Percentiles rank a stretch among this genome's conserved stretches.
These are phyloP conservation scores for Tubosaeta sp. DNA, from an alignment of 768 basidiomycete genomes.

Conservation along the genomic window DNA sequence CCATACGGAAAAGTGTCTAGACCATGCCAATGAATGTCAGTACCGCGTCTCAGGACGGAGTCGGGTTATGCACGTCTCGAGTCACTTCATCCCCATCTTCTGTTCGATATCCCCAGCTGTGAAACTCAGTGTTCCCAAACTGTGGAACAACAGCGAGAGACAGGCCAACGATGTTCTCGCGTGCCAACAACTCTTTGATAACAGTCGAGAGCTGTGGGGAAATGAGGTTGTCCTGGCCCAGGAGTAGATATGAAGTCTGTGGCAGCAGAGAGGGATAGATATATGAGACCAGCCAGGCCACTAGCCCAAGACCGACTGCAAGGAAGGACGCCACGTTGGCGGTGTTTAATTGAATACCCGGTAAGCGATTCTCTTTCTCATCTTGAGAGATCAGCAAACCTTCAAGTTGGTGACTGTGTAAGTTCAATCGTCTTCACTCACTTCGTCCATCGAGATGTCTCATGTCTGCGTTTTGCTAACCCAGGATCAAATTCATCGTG, in stretches of 20 bases:
- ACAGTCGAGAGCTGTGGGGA: slow-evolving; percentile 15
- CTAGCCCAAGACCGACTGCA: slow-evolving; percentile 6
- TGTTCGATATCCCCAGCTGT: slow-evolving; percentile 33
- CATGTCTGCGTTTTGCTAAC: no score
- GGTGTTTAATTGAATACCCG: no score
- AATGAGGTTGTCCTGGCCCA: slow-evolving; percentile 5
- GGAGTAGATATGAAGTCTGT: background rate
- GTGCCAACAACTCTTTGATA: slow-evolving; percentile 15
- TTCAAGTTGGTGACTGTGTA: no score
- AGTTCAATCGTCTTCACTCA: no score
- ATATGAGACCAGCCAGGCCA: slow-evolving; percentile 10
- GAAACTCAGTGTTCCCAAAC: slow-evolving; percentile 26
- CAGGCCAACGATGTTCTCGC: slow-evolving; percentile 28
- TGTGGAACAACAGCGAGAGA: slow-evolving; percentile 27
- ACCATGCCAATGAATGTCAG: background rate
- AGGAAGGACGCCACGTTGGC: slow-evolving; percentile 8
- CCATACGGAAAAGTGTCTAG: slow-evolving; percentile 38
- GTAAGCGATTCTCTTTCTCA: no score
- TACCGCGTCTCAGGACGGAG: no score
- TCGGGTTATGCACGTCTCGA: slow-evolving; percentile 27
- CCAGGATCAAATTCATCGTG: no score
- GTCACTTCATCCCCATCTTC: slow-evolving; percentile 33
- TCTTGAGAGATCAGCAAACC: no score
- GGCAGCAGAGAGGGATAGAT: slow-evolving; percentile 5
- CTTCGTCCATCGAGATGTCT: no score